Conservation (phyloP, 805 yeast species). For the Wickerhamomyces tratensis region DNA sequence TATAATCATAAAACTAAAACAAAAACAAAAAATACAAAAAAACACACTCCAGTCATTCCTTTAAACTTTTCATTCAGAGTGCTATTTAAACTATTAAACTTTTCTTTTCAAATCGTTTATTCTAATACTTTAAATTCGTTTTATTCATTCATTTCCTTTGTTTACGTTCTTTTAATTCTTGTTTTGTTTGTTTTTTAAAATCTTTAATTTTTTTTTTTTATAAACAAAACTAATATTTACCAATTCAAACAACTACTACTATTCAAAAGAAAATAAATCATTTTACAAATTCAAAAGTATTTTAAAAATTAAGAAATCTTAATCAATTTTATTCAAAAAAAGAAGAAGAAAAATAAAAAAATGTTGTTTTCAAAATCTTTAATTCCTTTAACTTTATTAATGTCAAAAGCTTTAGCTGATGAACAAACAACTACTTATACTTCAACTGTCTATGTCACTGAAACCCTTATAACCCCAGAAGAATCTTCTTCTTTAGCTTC, state of each 20-base stretch:
- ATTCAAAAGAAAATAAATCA: too few relatives aligned
- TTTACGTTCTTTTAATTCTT: not conserved
- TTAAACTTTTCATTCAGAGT: conserved; percentile 17
- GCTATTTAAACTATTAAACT: conserved; percentile 2
- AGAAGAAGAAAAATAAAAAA: too few relatives aligned
- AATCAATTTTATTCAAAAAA: not conserved
- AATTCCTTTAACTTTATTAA: conserved; percentile 16
- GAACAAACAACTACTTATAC: conserved; percentile 26
- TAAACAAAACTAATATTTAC: too few relatives aligned
- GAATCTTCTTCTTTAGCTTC: conserved; percentile 15
- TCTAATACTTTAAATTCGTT: not conserved
- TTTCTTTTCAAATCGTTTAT: too few relatives aligned
- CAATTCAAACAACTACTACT: too few relatives aligned
- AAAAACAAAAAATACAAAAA: too few relatives aligned
- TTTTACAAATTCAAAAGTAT: not conserved
- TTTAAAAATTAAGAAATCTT: not conserved
- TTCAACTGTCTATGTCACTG: conserved; percentile 27
- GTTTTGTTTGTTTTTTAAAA: too few relatives aligned
- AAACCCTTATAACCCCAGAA: conserved; percentile 17
- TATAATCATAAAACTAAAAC: too few relatives aligned
- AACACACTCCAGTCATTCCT: conserved; percentile 22
- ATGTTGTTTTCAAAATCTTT: conserved; percentile 15
- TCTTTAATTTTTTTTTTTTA: not conserved
- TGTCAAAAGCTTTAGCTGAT: conserved; percentile 22
- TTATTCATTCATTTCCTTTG: not conserved